Base-by-base conservation (phyloP, 805 yeast genomes). In the Yarrowia deformans region DNA sequence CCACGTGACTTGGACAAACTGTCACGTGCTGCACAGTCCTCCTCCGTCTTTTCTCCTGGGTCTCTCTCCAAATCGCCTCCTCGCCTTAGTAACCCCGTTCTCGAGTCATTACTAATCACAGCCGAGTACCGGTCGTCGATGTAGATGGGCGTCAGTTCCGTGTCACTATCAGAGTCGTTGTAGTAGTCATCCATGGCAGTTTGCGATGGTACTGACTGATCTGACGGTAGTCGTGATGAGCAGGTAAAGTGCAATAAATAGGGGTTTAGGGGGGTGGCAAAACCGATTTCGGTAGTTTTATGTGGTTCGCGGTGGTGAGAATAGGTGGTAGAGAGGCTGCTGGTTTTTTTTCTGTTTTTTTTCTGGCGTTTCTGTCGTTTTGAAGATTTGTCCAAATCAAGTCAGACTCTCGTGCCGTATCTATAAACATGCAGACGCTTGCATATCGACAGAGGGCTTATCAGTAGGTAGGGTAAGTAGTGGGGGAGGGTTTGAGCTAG, bases 121-220 rank as follows among this genome's bases (percentile, higher is more conserved):
- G 68, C 37, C 23, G 37, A 23, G 56, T 49, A 63, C 4, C 68
- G 68, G n/a, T 63, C 68, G 19, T 63, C 68, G 10, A 63, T 63
- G 32, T 63, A 63, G 46, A 63, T 40, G 16, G 68, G 56, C 39
- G 40, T 40, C 13, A 63, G 39, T 32, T 63, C 68, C 34, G 68
- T 48, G 39, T 63, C 68, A 16, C 48, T 37, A n/a, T 63, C 68
- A 1, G 63, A 56, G 23, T 42, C 63, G 39, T 35, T 32, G 35
- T 12, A 29, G 18, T 49, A 48, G 14, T 43, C 3, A 9, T 5
- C 23, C 50, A 46, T 46, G 16, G 14, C 16, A 23, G 7, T 4
- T 23, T 10, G n/a, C n/a, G n/a, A n/a, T n/a, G n/a, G n/a, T n/a
- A n/a, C 8, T 40, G n/a, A 5, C 8, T 40, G 43, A 40, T 40